phyloP scores from a whole-genome alignment of 2,329 filamentous ascomycete species.

The Colletotrichum musicola region DNA sequence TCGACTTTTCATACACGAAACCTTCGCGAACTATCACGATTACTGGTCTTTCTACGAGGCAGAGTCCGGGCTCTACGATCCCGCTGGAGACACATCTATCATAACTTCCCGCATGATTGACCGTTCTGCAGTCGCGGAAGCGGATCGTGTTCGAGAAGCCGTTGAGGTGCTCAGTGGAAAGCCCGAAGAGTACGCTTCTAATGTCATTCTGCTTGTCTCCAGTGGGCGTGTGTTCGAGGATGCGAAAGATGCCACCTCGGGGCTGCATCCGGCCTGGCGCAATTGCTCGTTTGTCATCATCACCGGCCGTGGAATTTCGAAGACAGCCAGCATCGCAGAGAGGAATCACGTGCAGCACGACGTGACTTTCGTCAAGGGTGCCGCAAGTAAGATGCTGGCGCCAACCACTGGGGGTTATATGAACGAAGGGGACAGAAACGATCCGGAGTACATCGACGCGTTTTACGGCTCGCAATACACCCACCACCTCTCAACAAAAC shows the following conservation, averaged over 20 bases:
- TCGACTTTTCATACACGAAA: too few species aligned
- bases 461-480: constrained; percentile 32
- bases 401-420: constrained; percentile 57
- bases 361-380: constrained; percentile 47
- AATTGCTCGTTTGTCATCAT: constrained; percentile 11
- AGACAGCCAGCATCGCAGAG: constrained; percentile 36
- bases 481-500: too few species aligned
- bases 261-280: constrained; percentile 41
- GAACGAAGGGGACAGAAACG: constrained; percentile 55
- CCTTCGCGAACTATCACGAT: too few species aligned
- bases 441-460: constrained; percentile 47
- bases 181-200: too few species aligned
- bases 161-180: too few species aligned
- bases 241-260: constrained; percentile 43
- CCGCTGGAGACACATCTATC: too few species aligned
- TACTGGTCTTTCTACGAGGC: too few species aligned
- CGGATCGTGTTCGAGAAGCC: too few species aligned
- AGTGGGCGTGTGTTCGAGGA: constrained; percentile 41
- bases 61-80: too few species aligned
- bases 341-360: constrained; percentile 43
- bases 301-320: constrained; percentile 41
- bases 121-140: too few species aligned
- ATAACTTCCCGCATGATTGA: too few species aligned
- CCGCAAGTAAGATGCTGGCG: constrained; percentile 49
- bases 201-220: too few species aligned